These are phyloP conservation scores for Penicillium sp. DNA, from an alignment of 2,329 filamentous ascomycete genomes.

Conservation along the genomic window DNA sequence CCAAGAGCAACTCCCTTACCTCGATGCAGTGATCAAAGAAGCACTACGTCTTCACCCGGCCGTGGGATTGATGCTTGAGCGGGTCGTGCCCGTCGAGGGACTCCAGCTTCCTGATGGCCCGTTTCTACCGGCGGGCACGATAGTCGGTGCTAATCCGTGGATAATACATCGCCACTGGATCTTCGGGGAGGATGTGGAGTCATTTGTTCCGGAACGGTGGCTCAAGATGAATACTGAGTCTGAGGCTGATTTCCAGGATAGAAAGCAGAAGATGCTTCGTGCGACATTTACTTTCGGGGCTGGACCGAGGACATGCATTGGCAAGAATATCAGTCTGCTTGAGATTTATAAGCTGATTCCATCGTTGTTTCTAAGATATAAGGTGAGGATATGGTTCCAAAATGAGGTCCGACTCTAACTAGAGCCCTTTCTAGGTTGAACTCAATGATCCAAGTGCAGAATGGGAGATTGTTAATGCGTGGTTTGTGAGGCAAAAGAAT, in stretches of 20 bases:
- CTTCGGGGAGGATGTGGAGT: constrained; percentile 18
- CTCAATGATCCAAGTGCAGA: constrained; percentile 13
- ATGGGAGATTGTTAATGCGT: constrained; percentile 38
- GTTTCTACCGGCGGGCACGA: constrained; percentile 21
- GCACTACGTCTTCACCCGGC: constrained; percentile 22
- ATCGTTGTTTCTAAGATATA: constrained; percentile 35
- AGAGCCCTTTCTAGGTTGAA: constrained; percentile 9
- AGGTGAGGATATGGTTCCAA: constrained; percentile 8
- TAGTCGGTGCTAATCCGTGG: constrained; percentile 29
- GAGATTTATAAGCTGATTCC: constrained; percentile 55
- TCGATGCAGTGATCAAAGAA: constrained; percentile 26
- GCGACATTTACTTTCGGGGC: constrained; percentile 41
- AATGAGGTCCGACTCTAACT: background rate
- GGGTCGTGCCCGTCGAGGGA: constrained; percentile 19
- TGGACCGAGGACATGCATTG: constrained; percentile 48
- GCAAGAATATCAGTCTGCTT: constrained; percentile 47
- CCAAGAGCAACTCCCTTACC: constrained; percentile 22
- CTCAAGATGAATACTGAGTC: constrained; percentile 13
- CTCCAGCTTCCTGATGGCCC: constrained; percentile 17
- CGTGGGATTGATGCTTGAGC: constrained; percentile 19
- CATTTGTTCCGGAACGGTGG: constrained; percentile 21
- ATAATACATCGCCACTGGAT: constrained; percentile 22
- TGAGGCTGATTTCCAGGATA: constrained; percentile 7
- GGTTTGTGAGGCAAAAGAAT: background rate
- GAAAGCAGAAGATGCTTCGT: constrained; percentile 18